These are phyloP conservation scores for Chaetomium cochliodes DNA, from an alignment of 495 filamentous ascomycete species.

Conservation along the genomic window DNA sequence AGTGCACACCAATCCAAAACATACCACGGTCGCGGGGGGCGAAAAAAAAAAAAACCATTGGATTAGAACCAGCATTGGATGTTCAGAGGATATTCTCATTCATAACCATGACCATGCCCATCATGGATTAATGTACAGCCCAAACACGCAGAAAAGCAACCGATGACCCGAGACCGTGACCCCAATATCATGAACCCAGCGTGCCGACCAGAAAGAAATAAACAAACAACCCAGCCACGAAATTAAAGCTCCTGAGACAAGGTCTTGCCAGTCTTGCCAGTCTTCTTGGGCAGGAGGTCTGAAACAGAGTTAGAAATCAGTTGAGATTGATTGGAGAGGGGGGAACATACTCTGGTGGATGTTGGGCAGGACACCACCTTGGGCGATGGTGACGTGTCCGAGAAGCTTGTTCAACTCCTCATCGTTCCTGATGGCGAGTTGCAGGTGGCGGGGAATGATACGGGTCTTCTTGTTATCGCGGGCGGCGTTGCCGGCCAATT, in stretches of 20 bases:
- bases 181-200: slow-evolving; percentile 78
- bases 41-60: background rate
- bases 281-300: slow-evolving; percentile 99
- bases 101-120: slow-evolving; percentile 61
- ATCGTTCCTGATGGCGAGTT: slow-evolving; percentile 99
- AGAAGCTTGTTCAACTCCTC: slow-evolving; percentile 99
- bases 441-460: slow-evolving; percentile 98
- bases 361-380: slow-evolving; percentile 98
- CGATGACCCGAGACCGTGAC: slow-evolving; percentile 80
- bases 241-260: slow-evolving; percentile 86
- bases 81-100: slow-evolving; percentile 53
- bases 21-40: too few species aligned
- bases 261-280: slow-evolving; percentile 84
- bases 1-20: too few species aligned
- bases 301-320: slow-evolving; percentile 45
- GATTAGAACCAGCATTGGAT: slow-evolving; percentile 7
- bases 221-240: slow-evolving; percentile 56
- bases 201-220: slow-evolving; percentile 64
- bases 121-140: slow-evolving; percentile 91
- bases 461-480: slow-evolving; percentile 99
- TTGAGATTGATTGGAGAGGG: background rate
- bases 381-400: slow-evolving; percentile 97
- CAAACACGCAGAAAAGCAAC: slow-evolving; percentile 67
- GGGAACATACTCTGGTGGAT: slow-evolving; percentile 87
- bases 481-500: slow-evolving; percentile 96